Percentiles rank a stretch among this genome's conserved stretches.
Conservation (phyloP, 768 basidiomycete species). For the Russula sp. region DNA sequence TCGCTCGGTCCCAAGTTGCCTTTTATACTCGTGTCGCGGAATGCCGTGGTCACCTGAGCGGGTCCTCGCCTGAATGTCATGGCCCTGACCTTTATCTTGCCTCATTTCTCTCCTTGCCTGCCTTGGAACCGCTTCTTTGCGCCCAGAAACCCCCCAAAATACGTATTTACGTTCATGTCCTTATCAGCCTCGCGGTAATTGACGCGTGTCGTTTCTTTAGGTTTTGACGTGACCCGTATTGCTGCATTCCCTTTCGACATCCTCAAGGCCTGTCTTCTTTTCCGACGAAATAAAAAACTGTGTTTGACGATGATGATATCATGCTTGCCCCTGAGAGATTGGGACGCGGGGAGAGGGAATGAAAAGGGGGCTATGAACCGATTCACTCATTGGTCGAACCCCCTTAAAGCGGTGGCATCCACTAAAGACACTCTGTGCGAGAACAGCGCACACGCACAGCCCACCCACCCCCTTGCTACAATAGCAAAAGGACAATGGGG, state of each 20-base stretch:
- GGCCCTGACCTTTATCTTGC: conserved; percentile 21
- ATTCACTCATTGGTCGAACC: conserved; percentile 1
- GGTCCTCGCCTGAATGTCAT: conserved; percentile 25
- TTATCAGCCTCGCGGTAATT: conserved; percentile 25
- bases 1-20: conserved; percentile 10
- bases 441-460: conserved; percentile 14
- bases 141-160: conserved; percentile 20
- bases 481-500: no score
- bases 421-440: background rate
- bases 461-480: no score
- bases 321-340: conserved; percentile 13
- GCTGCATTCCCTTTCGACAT: conserved; percentile 4
- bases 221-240: conserved; percentile 20
- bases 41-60: conserved; percentile 26
- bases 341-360: background rate
- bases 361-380: background rate
- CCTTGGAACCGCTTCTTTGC: conserved; percentile 25
- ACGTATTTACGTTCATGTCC: conserved; percentile 25
- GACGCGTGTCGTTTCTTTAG: conserved; percentile 20
- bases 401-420: conserved; percentile 1
- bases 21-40: conserved; percentile 10
- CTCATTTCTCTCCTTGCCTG: conserved; percentile 22
- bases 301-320: conserved; percentile 27
- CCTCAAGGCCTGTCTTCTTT: conserved; percentile 24
- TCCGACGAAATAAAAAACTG: conserved; percentile 2